phyloP scores from a whole-genome alignment of 2,329 filamentous ascomycete genomes.

The Tolypocladium ophioglossoides region DNA sequence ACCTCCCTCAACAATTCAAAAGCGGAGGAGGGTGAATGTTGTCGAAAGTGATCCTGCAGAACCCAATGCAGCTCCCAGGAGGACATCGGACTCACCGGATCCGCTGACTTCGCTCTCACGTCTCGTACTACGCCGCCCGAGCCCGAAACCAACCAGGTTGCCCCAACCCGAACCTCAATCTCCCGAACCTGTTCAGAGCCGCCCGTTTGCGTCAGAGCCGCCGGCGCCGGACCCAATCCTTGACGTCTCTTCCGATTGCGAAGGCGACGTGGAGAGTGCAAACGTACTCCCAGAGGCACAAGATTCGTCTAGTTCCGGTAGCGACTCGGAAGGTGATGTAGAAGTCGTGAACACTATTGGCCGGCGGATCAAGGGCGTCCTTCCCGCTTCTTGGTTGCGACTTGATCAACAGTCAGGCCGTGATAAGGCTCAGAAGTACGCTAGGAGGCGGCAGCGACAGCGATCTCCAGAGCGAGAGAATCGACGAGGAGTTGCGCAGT shows the following conservation, averaged over 20 bases:
- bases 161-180: neutral
- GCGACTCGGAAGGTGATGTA: conserved; percentile 27
- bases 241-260: conserved; percentile 14
- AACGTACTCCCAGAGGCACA: neutral
- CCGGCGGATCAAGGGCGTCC: conserved; percentile 45
- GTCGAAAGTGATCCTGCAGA: conserved; percentile 21
- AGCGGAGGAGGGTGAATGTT: conserved; percentile 18
- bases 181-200: neutral
- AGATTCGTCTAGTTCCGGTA: conserved; percentile 11
- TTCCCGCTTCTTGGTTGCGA: conserved; percentile 58
- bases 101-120: neutral
- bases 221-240: neutral
- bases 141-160: neutral
- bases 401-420: conserved; percentile 38
- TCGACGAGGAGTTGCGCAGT: conserved; percentile 40
- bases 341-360: conserved; percentile 29
- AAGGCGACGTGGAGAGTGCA: conserved; percentile 5
- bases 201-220: neutral
- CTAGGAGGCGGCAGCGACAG: conserved; percentile 15
- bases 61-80: neutral
- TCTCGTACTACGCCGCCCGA: neutral
- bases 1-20: conserved; percentile 16
- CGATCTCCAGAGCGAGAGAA: conserved; percentile 26
- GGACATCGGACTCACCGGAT: neutral
- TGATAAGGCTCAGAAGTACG: conserved; percentile 18